These are phyloP conservation scores for Angomonas ambiguus DNA, from an alignment of 208 protist species.

Conservation along the genomic window DNA sequence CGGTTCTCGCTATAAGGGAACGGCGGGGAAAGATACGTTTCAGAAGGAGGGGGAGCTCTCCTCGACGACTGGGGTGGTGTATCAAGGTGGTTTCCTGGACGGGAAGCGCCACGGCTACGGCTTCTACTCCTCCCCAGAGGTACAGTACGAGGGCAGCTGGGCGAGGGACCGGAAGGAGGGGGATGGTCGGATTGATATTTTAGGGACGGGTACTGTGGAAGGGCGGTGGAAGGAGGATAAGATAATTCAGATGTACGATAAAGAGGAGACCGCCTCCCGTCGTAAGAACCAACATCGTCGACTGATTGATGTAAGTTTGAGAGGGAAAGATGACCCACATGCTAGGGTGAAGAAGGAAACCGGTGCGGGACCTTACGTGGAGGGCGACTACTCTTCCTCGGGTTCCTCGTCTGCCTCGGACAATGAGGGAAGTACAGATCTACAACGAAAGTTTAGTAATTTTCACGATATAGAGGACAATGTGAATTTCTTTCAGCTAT, in stretches of 20 bases:
- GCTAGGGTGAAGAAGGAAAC: background rate
- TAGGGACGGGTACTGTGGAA: background rate
- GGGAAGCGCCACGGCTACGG: constrained; percentile 76
- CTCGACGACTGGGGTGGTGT: constrained; percentile 23
- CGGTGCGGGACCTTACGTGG: background rate
- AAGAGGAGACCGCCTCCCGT: background rate
- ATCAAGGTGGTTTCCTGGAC: constrained; percentile 66
- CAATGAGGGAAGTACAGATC: background rate
- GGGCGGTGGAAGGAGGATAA: background rate
- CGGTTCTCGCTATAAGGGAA: constrained; percentile 63
- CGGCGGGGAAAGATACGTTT: constrained; percentile 54
- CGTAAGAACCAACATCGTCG: background rate
- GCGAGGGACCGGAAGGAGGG: constrained; percentile 47
- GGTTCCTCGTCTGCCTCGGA: background rate
- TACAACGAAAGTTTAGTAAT: background rate
- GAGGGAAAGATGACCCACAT: background rate
- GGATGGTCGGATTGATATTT: constrained; percentile 16
- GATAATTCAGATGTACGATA: background rate
- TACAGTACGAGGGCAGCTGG: constrained; percentile 57
- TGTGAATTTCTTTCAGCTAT: background rate
- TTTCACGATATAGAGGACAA: background rate
- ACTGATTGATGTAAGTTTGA: background rate
- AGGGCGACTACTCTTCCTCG: background rate
- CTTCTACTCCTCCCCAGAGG: constrained; percentile 28
- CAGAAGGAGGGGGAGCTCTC: constrained; percentile 61